Evolutionary conservation across 768 basidiomycete genomes (phyloP).

Genomic region (Boletus reticuloceps): DNA sequence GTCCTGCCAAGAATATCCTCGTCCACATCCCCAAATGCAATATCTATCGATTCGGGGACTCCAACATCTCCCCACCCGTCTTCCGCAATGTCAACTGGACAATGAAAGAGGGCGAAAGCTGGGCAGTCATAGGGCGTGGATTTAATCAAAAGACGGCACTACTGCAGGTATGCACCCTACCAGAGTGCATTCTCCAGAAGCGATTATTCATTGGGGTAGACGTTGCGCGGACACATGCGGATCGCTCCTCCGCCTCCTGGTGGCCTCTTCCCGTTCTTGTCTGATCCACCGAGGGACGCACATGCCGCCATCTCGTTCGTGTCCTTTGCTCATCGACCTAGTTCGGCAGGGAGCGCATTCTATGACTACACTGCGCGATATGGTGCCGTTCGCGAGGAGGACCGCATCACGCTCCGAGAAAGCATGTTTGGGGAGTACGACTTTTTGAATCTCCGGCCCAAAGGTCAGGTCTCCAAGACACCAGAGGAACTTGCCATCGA

Average conservation of each 20-base stretch:
- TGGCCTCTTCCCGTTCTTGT: conserved; percentile 79
- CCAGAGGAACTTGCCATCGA: conserved; percentile 25
- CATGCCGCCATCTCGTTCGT: conserved; percentile 53
- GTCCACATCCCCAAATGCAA: conserved; percentile 47
- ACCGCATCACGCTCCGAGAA: conserved; percentile 71
- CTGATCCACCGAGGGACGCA: conserved; percentile 42
- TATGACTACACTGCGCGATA: conserved; percentile 94
- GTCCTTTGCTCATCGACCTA: conserved; percentile 63
- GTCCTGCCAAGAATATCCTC: conserved; percentile 11
- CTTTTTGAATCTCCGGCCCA: conserved; percentile 31
- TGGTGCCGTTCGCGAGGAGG: conserved; percentile 83
- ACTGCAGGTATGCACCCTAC: conserved; percentile 51
- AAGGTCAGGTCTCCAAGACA: conserved; percentile 18
- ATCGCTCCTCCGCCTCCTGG: conserved; percentile 61
- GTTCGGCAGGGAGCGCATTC: conserved; percentile 66
- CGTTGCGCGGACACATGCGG: conserved; percentile 68
- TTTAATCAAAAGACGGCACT: conserved; percentile 59
- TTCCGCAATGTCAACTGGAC: conserved; percentile 58
- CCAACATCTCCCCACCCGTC: conserved; percentile 44
- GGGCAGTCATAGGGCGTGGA: conserved; percentile 72
- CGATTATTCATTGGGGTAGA: conserved; percentile 36
- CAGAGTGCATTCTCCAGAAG: not conserved
- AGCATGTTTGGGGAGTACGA: conserved; percentile 59
- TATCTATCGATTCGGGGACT: conserved; percentile 59
- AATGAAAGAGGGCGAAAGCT: conserved; percentile 59